These are phyloP conservation scores for Mycena olivaceomarginata DNA, from an alignment of 768 basidiomycete species.

Conservation along the genomic window DNA sequence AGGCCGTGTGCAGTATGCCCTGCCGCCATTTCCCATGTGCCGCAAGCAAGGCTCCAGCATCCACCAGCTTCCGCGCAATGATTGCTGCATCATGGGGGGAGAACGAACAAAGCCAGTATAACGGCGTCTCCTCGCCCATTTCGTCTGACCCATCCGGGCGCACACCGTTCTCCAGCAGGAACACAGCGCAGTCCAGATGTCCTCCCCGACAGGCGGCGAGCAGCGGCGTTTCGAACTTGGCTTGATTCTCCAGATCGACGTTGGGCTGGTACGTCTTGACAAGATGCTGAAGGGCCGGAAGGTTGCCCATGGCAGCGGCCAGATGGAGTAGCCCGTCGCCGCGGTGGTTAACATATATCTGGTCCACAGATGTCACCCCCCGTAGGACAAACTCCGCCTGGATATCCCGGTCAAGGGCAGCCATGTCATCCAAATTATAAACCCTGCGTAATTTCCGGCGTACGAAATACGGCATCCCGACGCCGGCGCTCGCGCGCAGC, in stretches of 20 bases:
- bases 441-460: slow-evolving; percentile 3
- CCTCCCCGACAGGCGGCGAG: slow-evolving; percentile 31
- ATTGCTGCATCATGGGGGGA: neutral
- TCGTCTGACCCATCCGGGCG: slow-evolving; percentile 18
- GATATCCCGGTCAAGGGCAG: slow-evolving; percentile 23
- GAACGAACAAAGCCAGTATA: slow-evolving; percentile 37
- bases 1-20: neutral
- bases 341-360: slow-evolving; percentile 35
- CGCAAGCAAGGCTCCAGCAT: neutral
- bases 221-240: slow-evolving; percentile 25
- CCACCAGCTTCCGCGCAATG: neutral
- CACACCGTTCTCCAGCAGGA: slow-evolving; percentile 31
- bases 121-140: slow-evolving; percentile 15
- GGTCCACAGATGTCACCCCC: slow-evolving; percentile 29
- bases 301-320: slow-evolving; percentile 24
- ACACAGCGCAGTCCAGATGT: slow-evolving; percentile 31
- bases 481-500: neutral
- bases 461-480: slow-evolving; percentile 34
- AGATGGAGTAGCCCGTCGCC: slow-evolving; percentile 38
- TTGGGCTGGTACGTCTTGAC: slow-evolving; percentile 25
- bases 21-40: neutral
- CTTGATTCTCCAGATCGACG: slow-evolving; percentile 26
- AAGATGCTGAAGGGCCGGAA: slow-evolving; percentile 17
- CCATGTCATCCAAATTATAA: slow-evolving; percentile 16
- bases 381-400: slow-evolving; percentile 27